These are phyloP conservation scores for Salix koriyanagi DNA, from an alignment of 345 rosid genomes.

Conservation along the genomic window DNA sequence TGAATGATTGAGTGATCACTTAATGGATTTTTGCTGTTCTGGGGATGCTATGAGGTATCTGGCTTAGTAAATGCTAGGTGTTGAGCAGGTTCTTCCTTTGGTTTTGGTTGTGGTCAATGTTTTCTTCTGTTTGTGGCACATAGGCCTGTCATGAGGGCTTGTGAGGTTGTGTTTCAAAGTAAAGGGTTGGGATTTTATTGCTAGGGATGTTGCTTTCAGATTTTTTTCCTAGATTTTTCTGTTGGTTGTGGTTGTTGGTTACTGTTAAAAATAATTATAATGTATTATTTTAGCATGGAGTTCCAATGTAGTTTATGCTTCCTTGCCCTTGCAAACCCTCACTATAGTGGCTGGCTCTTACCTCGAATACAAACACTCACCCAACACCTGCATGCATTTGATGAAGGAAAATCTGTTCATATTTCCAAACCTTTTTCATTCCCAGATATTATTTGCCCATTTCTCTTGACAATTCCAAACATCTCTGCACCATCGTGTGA, in stretches of 20 bases:
- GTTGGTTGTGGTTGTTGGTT: not conserved
- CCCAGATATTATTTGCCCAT: not conserved
- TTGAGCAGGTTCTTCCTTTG: not conserved
- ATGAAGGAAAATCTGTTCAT: not conserved
- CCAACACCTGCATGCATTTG: not conserved
- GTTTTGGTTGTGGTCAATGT: not conserved
- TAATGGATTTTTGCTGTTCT: not conserved
- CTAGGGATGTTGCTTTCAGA: not conserved
- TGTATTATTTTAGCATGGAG: not conserved
- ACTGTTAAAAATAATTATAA: not conserved
- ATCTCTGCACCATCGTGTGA: not conserved
- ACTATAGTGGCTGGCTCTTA: not conserved
- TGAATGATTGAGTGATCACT: not conserved
- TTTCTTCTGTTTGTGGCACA: not conserved
- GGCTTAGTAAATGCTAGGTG: not conserved
- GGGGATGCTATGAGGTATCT: not conserved
- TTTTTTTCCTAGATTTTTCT: not conserved
- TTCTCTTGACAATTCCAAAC: not conserved
- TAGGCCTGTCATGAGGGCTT: not conserved
- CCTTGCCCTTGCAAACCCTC: not conserved
- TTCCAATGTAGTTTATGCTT: not conserved
- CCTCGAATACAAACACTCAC: not conserved
- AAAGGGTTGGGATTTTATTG: not conserved
- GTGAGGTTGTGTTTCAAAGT: not conserved
- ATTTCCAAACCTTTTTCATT: not conserved